Evolutionary conservation across 495 filamentous ascomycete genomes (phyloP).

Genomic region (Neurospora terricola): DNA sequence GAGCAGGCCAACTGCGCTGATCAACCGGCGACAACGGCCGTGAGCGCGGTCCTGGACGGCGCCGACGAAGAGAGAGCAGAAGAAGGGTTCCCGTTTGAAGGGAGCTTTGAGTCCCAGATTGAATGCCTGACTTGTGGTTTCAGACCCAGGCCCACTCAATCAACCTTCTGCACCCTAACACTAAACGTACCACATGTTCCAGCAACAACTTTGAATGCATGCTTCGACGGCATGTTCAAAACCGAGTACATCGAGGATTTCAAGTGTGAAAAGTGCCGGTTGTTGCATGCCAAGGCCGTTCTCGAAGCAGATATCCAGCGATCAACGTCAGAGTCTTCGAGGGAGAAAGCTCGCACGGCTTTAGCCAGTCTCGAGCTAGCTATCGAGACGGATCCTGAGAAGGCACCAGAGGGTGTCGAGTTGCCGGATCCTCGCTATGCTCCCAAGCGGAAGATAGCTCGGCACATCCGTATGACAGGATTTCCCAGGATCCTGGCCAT

Average conservation of each 20-base stretch:
- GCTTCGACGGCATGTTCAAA: constrained; percentile 90
- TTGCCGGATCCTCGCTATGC: constrained; percentile 65
- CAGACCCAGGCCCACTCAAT: constrained; percentile 71
- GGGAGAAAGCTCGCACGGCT: constrained; percentile 35
- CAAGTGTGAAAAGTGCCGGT: constrained; percentile 82
- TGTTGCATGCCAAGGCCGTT: constrained; percentile 55
- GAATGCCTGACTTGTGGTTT: constrained; percentile 86
- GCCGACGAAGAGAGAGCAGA: constrained; percentile 36
- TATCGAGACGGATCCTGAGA: constrained; percentile 68
- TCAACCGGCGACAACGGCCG: constrained; percentile 1
- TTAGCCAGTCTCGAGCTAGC: constrained; percentile 46
- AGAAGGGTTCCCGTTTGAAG: constrained; percentile 78
- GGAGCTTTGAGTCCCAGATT: constrained; percentile 79
- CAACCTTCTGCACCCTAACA: constrained; percentile 84
- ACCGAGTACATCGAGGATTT: constrained; percentile 95
- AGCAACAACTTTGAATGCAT: constrained; percentile 43
- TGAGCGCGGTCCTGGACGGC: constrained; percentile 8
- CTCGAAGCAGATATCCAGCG: constrained; percentile 28
- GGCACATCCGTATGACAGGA: constrained; percentile 70
- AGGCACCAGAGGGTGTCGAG: constrained; percentile 54
- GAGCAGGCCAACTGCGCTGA: background rate
- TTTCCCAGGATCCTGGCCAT: constrained; percentile 87
- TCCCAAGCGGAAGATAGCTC: constrained; percentile 74
- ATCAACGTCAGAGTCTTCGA: constrained; percentile 36
- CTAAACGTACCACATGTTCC: constrained; percentile 74